Evolutionary conservation across 139 green algal species (phyloP).

Genomic region (Nannochloris sp.): DNA sequence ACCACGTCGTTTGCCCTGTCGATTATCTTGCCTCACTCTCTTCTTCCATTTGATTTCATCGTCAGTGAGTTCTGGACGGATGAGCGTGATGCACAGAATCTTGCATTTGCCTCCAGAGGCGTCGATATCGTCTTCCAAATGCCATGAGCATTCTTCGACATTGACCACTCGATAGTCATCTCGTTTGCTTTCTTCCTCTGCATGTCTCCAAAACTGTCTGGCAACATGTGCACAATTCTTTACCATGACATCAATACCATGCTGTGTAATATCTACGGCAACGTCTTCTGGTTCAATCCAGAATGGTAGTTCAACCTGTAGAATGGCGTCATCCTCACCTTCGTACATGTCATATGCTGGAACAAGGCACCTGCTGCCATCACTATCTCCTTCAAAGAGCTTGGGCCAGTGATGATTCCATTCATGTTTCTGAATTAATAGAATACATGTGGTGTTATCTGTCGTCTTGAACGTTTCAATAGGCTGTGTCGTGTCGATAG

Average conservation of each 20-base stretch:
- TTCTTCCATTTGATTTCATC: slow-evolving; percentile 61
- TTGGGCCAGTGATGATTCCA: slow-evolving; percentile 33
- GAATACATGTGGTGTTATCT: slow-evolving; percentile 42
- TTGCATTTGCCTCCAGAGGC: slow-evolving; percentile 23
- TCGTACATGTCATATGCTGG: slow-evolving; percentile 40
- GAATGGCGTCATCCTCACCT: slow-evolving; percentile 36
- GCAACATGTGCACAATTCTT: slow-evolving; percentile 33
- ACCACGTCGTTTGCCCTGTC: slow-evolving; percentile 9
- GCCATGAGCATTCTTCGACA: slow-evolving; percentile 37
- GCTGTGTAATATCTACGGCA: slow-evolving; percentile 24
- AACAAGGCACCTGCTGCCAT: slow-evolving; percentile 41
- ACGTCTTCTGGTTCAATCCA: slow-evolving; percentile 60
- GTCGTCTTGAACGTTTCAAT: slow-evolving; percentile 33
- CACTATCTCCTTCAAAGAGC: slow-evolving; percentile 52
- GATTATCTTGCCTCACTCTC: slow-evolving; percentile 44
- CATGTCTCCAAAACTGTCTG: slow-evolving; percentile 49
- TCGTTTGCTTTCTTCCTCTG: slow-evolving; percentile 20
- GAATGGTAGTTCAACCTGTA: slow-evolving; percentile 58
- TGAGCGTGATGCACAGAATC: slow-evolving; percentile 32
- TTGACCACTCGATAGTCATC: slow-evolving; percentile 22
- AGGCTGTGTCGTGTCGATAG: slow-evolving; percentile 21
- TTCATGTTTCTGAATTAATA: slow-evolving; percentile 38
- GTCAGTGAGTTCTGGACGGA: slow-evolving; percentile 30
- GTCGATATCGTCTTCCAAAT: slow-evolving; percentile 37
- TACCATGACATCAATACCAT: slow-evolving; percentile 26